A percentile compares a stretch with the other conserved stretches of the same genome.
Conservation (phyloP, 1,284 basidiomycete species). For the Inonotus obliquus region DNA sequence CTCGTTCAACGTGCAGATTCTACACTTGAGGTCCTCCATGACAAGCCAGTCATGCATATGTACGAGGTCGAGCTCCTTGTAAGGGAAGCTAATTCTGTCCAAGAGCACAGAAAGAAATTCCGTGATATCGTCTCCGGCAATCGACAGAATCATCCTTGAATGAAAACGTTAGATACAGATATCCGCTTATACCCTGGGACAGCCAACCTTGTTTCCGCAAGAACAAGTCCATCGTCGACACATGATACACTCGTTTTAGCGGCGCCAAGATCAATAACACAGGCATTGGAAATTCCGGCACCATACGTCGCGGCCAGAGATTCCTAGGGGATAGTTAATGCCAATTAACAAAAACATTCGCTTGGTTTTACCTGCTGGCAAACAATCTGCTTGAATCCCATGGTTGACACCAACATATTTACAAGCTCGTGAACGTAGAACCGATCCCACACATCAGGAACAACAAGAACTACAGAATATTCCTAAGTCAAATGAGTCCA, state of each 20-base stretch:
- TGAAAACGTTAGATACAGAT: not conserved
- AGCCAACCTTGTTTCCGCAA: constrained; percentile 79
- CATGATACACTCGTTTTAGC: constrained; percentile 84
- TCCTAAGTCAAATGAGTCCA: constrained; percentile 44
- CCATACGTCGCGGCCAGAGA: constrained; percentile 92
- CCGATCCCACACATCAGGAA: constrained; percentile 90
- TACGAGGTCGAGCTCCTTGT: constrained; percentile 74
- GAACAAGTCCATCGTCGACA: constrained; percentile 91
- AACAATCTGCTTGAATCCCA: constrained; percentile 91
- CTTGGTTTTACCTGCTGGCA: constrained; percentile 68
- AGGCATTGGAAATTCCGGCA: constrained; percentile 90
- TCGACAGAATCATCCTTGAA: constrained; percentile 68
- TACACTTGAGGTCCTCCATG: constrained; percentile 84
- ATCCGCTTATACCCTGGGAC: not conserved
- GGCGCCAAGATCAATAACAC: constrained; percentile 94
- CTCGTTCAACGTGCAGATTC: constrained; percentile 70
- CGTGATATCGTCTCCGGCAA: constrained; percentile 94
- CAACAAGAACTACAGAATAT: constrained; percentile 84
- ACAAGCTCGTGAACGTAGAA: constrained; percentile 79
- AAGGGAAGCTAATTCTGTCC: constrained; percentile 83
- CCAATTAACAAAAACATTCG: not conserved
- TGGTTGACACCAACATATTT: constrained; percentile 69
- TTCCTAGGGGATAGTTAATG: constrained; percentile 52
- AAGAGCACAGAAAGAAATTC: constrained; percentile 83
- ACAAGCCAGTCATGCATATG: constrained; percentile 82